Evolutionary conservation across 176 grass and related monocot genomes (phyloP), one percentile per base, ranked within the genome.

Genomic region (Pharus latifolius): DNA sequence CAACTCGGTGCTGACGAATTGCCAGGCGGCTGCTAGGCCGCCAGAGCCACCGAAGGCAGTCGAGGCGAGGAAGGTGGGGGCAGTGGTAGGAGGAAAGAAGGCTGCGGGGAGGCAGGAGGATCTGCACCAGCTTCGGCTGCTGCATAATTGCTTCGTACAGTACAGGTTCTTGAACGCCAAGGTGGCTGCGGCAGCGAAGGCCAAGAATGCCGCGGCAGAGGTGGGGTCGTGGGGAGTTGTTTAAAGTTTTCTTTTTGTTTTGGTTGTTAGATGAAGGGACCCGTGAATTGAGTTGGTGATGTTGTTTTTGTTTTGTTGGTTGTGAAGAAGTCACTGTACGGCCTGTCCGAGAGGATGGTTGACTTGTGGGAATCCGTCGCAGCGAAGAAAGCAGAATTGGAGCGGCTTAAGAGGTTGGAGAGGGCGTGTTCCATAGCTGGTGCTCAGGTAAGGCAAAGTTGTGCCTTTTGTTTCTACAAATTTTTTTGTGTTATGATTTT

Each of bases 131-230:
- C 52, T 91, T 26, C 62, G 81, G 41, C 25, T 91, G 42, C 51
- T 87, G 23, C 41, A 83, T 18, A 91, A 87, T 52, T 7, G 48
- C 31, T 52, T 56, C 31, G 15, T 84, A 33, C 80, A 84, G 37
- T 86, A 82, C 71, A 80, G 75, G 20, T 87, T 91, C 49, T 49
- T 78, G 54, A 91, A 91, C 48, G 80, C 83, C n/a, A 76, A 63
- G 18, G 70, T 80, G 7, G 67, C 70, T 45, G 73, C 32, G 1
- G 45, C 74, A 6, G 59, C 16, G 45, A 67, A 70, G 11, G 56
- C 82, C 60, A 54, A 55, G 62, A 82, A 41, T 27, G 15, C 33
- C 35, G 31, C 16, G 23, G 64, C 80, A 42, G 61, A 90, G 87
- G 82, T 90, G 64, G 56, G 24, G 43, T n/a, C n/a, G n/a, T n/a